Conservation (phyloP, 169 alveolate genomes). For the Cryptosporidium meleagridis region DNA sequence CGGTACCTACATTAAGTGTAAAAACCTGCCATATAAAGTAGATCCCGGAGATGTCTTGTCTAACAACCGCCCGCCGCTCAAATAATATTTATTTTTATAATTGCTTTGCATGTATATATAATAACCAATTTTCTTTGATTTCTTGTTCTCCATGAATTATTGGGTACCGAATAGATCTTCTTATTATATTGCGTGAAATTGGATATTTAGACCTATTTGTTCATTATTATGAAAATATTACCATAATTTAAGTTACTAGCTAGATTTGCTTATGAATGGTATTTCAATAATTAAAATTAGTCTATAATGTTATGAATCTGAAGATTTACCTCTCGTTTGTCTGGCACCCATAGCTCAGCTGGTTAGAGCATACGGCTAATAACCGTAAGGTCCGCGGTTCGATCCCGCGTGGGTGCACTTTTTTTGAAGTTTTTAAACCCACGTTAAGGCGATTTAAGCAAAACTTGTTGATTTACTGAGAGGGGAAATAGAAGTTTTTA, state of each 20-base stretch:
- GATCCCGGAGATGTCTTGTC: slow-evolving; percentile 19
- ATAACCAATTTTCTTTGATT: not conserved
- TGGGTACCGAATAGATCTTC: not conserved
- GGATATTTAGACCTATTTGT: not conserved
- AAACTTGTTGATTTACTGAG: too few relatives aligned
- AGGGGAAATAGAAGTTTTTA: not conserved
- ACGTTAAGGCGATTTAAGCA: not conserved
- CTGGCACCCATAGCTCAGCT: slow-evolving; percentile 94
- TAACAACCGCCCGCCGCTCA: not conserved
- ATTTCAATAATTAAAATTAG: too few relatives aligned
- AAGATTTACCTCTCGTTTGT: not conserved
- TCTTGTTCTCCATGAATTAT: not conserved
- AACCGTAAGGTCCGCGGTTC: slow-evolving; percentile 99
- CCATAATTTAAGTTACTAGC: not conserved
- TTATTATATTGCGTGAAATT: not conserved
- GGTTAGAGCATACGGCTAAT: slow-evolving; percentile 98
- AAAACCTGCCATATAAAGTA: slow-evolving; percentile 12
- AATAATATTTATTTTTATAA: not conserved
- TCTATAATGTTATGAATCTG: not conserved
- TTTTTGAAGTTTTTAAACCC: not conserved
- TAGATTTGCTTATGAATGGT: not conserved
- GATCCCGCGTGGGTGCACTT: slow-evolving; percentile 94
- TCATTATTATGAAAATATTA: not conserved
- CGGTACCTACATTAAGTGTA: slow-evolving; percentile 47
- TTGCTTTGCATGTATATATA: not conserved